Evolutionary conservation across 2,329 filamentous ascomycete genomes (phyloP), one percentile per base, ranked within the genome.

Genomic region (Pleoardoris graminearum): DNA sequence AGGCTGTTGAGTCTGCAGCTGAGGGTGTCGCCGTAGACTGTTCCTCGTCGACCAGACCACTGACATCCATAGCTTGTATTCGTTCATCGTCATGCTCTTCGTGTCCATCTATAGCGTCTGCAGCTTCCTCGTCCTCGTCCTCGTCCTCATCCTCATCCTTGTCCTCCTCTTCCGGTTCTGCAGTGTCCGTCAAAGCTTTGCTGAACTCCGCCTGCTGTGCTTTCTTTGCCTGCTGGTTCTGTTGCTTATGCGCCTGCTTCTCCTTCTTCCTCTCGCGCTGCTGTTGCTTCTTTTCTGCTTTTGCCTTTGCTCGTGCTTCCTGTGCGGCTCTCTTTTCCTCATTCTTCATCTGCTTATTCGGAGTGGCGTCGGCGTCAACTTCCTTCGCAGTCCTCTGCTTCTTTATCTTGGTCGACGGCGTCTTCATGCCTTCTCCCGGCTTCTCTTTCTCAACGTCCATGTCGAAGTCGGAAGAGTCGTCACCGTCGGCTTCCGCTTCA

Each of bases 401-500:
- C 68, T 79, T 79, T 19, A 62, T 56, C 47, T 72, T 68, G 37
- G 58, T 57, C 17, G 37, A 22, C 6, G 55, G 30, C 0, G 22
- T 61, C 61, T 71, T 75, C 59, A 74, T 62, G 23, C 73, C 69
- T 48, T 76, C 67, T 3, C 71, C 58, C 8, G 74, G 74, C 53
- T 70, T 71, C 54, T 75, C 70, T 44, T 67, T 72, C 39, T 67
- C 67, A 17, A 70, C 65, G 17, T 70, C 64, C 52, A 71, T 63
- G 54, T 71, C 67, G 11, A 69, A 59, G 37, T 72, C 71, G 19
- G 68, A 71, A 27, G 68, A 69, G 21, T 62, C 62, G 25, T 65
- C 62, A 6, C 68, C 57, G 25, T 86, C 76, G 58, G 88, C 84
- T 48, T 85, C 77, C 58, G 87, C 84, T 49, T 85, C 83, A 23